Evolutionary conservation across 257 asterid species (phyloP), one percentile per base, ranked within the genome.

Genomic region (Datura wrightii): DNA sequence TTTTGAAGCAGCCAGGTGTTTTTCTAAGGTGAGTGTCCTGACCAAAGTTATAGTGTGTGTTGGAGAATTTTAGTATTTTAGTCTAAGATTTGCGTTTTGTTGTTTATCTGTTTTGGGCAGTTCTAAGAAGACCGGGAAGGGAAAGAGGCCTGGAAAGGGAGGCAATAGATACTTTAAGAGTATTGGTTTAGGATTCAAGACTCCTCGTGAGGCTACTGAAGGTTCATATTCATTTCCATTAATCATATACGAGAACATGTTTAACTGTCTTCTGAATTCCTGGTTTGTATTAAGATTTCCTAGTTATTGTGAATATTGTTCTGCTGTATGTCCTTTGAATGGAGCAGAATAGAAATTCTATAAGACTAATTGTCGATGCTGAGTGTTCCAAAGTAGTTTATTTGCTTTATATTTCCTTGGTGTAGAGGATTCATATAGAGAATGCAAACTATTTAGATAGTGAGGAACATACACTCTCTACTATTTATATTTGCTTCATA

Each of bases 91-190:
- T 76, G 60, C 5, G 52, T 79, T 34, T 53, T 82, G 10, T 16
- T 62, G 10, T 24, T 18, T 60, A 60, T 24, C 14, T 60, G 53
- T n/a, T 18, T 58, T 55, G 55, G 62, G 82, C 85, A 88, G 91
- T 83, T 90, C 91, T 63, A 89, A 89, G 89, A 89, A 89, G 66
- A 69, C 88, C 10, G 89, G 90, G 58, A 89, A 89, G 69, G 92
- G 90, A 13, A 89, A 89, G 84, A 79, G 86, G 42, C 92, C 92
- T 10, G 90, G 90, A n/a, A 89, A 89, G 83, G 90, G 92, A 6
- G 92, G 92, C 15, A 89, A 89, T 60, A 88, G 89, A 54, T 89
- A 52, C 88, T 87, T 74, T 82, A 89, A 89, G 89, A 89, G 87
- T 85, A 85, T 89, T 10, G 92, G 92, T 3, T 54, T 89, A 39